Evolutionary conservation across 768 basidiomycete species (phyloP).

Genomic region (Exidia glandulosa): DNA sequence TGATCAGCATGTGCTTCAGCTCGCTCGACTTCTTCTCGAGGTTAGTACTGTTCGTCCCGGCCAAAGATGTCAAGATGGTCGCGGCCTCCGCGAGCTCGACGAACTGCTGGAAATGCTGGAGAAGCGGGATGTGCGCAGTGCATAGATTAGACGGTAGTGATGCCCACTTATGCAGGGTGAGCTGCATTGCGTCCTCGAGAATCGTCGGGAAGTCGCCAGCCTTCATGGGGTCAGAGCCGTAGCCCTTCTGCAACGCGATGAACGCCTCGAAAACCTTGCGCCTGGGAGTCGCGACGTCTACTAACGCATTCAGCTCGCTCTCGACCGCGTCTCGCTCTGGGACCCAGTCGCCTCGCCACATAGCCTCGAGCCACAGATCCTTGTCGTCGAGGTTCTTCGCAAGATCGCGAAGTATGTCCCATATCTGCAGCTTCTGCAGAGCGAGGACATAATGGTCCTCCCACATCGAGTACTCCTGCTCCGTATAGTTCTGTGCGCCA

Average conservation of each 20-base stretch:
- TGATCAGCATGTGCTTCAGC: constrained; percentile 90
- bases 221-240: constrained; percentile 71
- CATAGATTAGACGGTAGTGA: constrained; percentile 78
- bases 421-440: constrained; percentile 93
- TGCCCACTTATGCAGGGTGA: constrained; percentile 93
- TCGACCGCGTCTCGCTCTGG: neutral
- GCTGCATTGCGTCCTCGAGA: constrained; percentile 92
- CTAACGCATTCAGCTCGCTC: constrained; percentile 63
- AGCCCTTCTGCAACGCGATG: constrained; percentile 76
- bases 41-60: constrained; percentile 76
- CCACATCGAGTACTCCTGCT: constrained; percentile 95
- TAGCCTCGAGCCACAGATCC: constrained; percentile 87
- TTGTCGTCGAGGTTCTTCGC: constrained; percentile 82
- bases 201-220: constrained; percentile 71
- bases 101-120: constrained; percentile 98
- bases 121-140: constrained; percentile 83
- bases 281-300: constrained; percentile 88
- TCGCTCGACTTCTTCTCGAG: constrained; percentile 92
- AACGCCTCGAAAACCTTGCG: constrained; percentile 96
- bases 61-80: constrained; percentile 85
- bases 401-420: constrained; percentile 90
- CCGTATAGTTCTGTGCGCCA: constrained; percentile 79
- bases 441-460: constrained; percentile 98
- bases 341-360: constrained; percentile 87
- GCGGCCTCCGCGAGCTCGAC: constrained; percentile 95